A percentile compares a stretch with the other conserved stretches of the same genome.
These are phyloP conservation scores for Planoprotostelium fungivorum DNA, from an alignment of 78 protist genomes.

Conservation along the genomic window DNA sequence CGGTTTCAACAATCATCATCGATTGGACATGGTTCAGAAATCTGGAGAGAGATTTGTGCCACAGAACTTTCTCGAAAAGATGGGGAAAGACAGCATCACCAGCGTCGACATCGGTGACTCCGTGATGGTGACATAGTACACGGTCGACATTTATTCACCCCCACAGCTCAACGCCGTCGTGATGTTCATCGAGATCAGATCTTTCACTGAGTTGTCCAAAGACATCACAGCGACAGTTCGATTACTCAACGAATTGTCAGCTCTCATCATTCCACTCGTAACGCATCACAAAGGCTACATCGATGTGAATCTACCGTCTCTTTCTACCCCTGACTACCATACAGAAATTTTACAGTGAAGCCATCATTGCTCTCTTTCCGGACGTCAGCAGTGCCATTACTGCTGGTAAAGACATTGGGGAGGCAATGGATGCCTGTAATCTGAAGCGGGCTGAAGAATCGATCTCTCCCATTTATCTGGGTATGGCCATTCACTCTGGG, in stretches of 20 bases:
- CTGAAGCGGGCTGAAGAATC: not conserved
- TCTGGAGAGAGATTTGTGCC: not conserved
- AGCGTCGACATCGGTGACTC: not conserved
- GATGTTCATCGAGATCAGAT: not conserved
- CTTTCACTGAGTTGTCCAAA: not conserved
- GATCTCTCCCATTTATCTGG: not conserved
- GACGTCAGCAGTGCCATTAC: not conserved
- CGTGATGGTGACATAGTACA: not conserved
- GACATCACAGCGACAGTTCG: not conserved
- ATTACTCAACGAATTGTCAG: not conserved
- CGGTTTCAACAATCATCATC: not conserved
- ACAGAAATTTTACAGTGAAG: not conserved
- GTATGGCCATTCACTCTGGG: not conserved
- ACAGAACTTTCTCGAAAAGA: not conserved
- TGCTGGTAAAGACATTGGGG: not conserved
- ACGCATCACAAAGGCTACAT: not conserved
- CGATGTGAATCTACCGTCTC: not conserved
- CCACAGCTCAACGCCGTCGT: not conserved
- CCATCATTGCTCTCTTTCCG: not conserved
- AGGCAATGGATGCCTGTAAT: not conserved
- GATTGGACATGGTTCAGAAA: not conserved
- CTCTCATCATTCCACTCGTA: not conserved
- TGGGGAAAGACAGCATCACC: not conserved
- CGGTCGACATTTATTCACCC: not conserved
- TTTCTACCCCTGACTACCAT: not conserved